Base-by-base conservation (phyloP, 1,139 yeast genomes). In the Protomyces macrosporus region DNA sequence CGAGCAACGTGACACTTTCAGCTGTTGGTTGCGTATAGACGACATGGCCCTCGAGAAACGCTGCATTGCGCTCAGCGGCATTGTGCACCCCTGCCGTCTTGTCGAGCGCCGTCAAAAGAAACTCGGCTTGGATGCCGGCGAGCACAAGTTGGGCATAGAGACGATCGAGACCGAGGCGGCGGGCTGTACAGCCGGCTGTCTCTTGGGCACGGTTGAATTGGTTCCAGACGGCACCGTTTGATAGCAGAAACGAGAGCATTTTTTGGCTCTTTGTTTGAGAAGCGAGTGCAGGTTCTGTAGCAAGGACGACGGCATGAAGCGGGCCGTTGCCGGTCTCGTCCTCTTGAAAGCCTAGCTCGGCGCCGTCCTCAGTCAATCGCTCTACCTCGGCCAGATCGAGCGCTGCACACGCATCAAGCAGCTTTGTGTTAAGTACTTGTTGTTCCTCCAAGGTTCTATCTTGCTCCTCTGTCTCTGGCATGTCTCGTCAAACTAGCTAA, bases 81-180 rank as follows among this genome's bases (percentile, higher is more conserved):
- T 74, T 73, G 10, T 66, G 67, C 32, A 30, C 34, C 65, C 35
- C 70, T 4, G 67, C 57, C 45, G 67, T 48, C 68, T 68, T 23
- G 82, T 79, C 63, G 57, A 91, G 81, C 70, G 87, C 86, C 67
- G 97, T 79, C 68, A 91, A 78, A 40, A 91, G 77, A 45, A 91
- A 78, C 72, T 91, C 98, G 0, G 97, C 95, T 65, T 96, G 79
- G 1, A 90, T 93, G 45, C 98, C 98, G 1, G 97, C 97, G 65
- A 83, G 86, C 1, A 91, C 88, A 53, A 90, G 78, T 67, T 81
- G 79, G 9, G 77, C 71, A 66, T 88, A 81, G 34, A 81, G 52
- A 4, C 6, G 52, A 4, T 16, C 71, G 34, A 73, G 66, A 36
- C 72, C 63, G 66, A 74, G 58, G 68, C 76, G 78, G 72, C 75